Conservation (phyloP, 2,329 filamentous ascomycete genomes). For the Penicillium frequentans region DNA sequence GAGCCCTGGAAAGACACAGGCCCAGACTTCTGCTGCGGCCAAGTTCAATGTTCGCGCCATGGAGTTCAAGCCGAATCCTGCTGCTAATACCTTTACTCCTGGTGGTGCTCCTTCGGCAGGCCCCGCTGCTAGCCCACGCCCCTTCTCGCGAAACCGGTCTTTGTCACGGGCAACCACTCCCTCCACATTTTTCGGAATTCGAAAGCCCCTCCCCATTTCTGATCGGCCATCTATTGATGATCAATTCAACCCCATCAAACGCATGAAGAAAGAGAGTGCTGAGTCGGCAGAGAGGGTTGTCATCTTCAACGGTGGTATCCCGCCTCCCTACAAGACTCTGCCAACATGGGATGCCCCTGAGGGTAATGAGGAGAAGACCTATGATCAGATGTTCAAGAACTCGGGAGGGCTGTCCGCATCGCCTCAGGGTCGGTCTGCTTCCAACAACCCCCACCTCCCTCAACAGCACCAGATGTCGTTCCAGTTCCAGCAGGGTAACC, state of each 20-base stretch:
- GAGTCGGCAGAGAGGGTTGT: conserved; percentile 60
- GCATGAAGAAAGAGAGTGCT: conserved; percentile 66
- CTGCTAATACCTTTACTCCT: conserved; percentile 79
- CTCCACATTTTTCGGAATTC: conserved; percentile 62
- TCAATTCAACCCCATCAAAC: conserved; percentile 65
- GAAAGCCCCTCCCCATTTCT: conserved; percentile 65
- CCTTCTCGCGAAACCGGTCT: conserved; percentile 54
- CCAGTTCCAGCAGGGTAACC: conserved; percentile 74
- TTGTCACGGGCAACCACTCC: conserved; percentile 50
- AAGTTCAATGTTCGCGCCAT: conserved; percentile 63
- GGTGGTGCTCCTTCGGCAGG: conserved; percentile 56
- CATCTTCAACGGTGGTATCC: conserved; percentile 77
- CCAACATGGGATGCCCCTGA: conserved; percentile 78
- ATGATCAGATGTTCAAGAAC: conserved; percentile 76
- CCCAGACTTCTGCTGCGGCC: conserved; percentile 52
- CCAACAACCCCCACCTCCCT: conserved; percentile 65
- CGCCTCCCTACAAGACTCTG: conserved; percentile 77
- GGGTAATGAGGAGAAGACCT: conserved; percentile 73
- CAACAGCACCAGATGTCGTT: conserved; percentile 83
- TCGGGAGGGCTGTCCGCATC: conserved; percentile 63
- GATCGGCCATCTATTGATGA: conserved; percentile 56
- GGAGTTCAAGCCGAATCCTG: conserved; percentile 84
- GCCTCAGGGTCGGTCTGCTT: conserved; percentile 63
- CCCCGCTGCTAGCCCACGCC: conserved; percentile 70
- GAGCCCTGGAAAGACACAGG: conserved; percentile 49